These are phyloP conservation scores for Boletales sp. DNA, from an alignment of 768 basidiomycete genomes.

Conservation along the genomic window DNA sequence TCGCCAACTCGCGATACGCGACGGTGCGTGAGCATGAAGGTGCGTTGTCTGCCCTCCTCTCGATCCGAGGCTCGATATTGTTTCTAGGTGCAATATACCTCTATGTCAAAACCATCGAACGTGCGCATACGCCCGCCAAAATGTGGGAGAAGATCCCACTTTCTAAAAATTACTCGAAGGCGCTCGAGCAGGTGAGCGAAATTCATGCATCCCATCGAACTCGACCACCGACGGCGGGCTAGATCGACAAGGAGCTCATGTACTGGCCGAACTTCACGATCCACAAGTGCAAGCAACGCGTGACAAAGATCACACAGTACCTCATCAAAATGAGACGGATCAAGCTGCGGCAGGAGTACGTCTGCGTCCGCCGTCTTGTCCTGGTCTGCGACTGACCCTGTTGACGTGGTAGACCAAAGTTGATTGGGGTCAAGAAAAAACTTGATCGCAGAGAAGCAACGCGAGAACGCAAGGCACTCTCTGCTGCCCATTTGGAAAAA, in stretches of 20 bases:
- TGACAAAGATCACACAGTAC: constrained; percentile 99
- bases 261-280: constrained; percentile 98
- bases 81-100: constrained; percentile 77
- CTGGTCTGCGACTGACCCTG: neutral
- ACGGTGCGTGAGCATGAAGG: constrained; percentile 98
- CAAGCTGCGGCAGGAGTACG: constrained; percentile 82
- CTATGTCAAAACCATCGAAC: constrained; percentile 96
- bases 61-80: neutral
- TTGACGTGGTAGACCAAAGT: constrained; percentile 63
- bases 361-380: constrained; percentile 5
- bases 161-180: constrained; percentile 92
- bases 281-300: constrained; percentile 98
- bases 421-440: constrained; percentile 96
- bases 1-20: constrained; percentile 97
- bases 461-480: constrained; percentile 93
- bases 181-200: constrained; percentile 79
- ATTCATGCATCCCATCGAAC: neutral
- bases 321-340: constrained; percentile 96
- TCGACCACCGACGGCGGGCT: neutral
- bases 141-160: constrained; percentile 98
- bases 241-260: constrained; percentile 95
- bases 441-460: constrained; percentile 88
- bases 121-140: constrained; percentile 91
- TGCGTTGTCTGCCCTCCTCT: constrained; percentile 25
- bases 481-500: constrained; percentile 91